Evolutionary conservation across 495 filamentous ascomycete species (phyloP), one percentile per base, ranked within the genome.

Genomic region (Penicillium atrosanguineum): DNA sequence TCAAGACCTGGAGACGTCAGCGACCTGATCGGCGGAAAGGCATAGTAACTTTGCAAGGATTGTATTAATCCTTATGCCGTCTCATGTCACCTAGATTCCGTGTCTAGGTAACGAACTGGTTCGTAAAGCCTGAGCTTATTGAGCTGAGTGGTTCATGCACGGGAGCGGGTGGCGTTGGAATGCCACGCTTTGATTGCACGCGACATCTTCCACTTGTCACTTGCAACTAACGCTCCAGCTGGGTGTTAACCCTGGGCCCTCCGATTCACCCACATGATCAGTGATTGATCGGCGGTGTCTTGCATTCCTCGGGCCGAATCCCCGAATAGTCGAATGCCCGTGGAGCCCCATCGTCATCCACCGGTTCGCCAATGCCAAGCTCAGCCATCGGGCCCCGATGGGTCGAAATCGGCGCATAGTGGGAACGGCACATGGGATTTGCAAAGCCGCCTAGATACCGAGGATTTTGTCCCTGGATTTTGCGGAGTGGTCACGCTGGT

Each of bases 301-400:
- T 36, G 7, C 28, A 46, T 37, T 34, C 48, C 20, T 18, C 44
- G 16, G 29, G 12, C 8, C 31, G 23, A 23, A 20, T 29, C 6
- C 44, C 5, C 44, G 12, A 54, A 48, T n/a, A 6, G 45, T 43
- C 28, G 36, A 37, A 54, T 26, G 37, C 44, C 44, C 52, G 51
- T 47, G 18, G 23, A 37, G 34, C 25, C 16, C 50, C 31, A 51
- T 44, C 23, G 7, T 15, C 23, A n/a, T 37, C 52, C 36, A 43
- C 28, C 34, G 19, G 37, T 29, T n/a, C 8, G 39, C 19, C 19
- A 52, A 46, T 43, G 40, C 40, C 48, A 37, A 51, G 25, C 37
- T 11, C 7, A 52, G 6, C 26, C 23, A 52, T 42, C 42, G 36
- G 29, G 26, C 29, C 50, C 21, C n/a, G 15, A 52, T 39, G 42